These are phyloP conservation scores for Saussurea involucrata DNA, from an alignment of 129 eudicot species.

Conservation along the genomic window DNA sequence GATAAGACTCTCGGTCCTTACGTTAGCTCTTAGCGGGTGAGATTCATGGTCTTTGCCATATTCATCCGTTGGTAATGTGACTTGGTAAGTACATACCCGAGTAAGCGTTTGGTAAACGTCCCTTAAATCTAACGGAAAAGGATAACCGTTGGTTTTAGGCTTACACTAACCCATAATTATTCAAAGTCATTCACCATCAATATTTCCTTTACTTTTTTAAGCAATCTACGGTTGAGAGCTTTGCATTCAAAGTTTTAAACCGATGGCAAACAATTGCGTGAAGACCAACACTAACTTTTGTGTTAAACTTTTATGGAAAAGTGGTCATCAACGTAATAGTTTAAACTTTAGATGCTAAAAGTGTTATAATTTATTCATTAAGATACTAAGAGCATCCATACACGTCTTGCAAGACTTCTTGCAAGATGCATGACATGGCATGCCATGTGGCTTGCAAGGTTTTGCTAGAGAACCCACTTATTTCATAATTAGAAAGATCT, in stretches of 20 bases:
- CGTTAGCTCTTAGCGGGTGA: too few relatives aligned
- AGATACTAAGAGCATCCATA: too few relatives aligned
- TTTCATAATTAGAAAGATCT: too few relatives aligned
- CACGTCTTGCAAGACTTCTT: too few relatives aligned
- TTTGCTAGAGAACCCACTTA: too few relatives aligned
- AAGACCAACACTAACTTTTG: conserved; percentile 17
- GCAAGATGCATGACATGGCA: too few relatives aligned
- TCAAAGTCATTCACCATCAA: conserved; percentile 10
- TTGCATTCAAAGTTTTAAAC: conserved; percentile 6
- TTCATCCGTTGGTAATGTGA: too few relatives aligned
- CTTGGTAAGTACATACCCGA: too few relatives aligned
- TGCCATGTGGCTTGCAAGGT: too few relatives aligned
- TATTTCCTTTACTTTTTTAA: conserved; percentile 15
- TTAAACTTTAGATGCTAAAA: conserved; percentile 2
- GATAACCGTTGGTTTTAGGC: conserved; percentile 3
- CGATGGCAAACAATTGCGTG: background rate
- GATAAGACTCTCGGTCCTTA: too few relatives aligned
- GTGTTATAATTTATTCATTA: background rate
- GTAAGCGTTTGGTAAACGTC: too few relatives aligned
- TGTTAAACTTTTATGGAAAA: background rate
- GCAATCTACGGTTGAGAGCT: conserved; percentile 17
- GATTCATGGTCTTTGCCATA: too few relatives aligned
- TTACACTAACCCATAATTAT: background rate
- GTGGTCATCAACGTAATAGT: background rate
- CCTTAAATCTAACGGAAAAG: conserved; percentile 5